Evolutionary conservation across 768 basidiomycete genomes (phyloP), one percentile per base, ranked within the genome.

Genomic region (Tulasnella calospora): DNA sequence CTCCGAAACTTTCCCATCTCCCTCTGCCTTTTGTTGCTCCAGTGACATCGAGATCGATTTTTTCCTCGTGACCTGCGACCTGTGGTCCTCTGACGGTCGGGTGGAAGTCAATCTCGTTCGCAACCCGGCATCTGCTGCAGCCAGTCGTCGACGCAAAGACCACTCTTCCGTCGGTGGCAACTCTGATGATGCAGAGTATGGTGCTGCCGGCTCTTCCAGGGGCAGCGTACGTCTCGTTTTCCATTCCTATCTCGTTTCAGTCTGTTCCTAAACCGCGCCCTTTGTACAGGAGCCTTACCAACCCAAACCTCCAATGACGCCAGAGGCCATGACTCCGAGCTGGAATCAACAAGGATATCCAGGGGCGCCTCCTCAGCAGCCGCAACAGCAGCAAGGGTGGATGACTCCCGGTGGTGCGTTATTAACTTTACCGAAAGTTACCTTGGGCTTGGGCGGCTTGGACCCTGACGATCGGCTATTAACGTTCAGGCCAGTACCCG

Each of bases 31-130:
- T 80, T 78, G 76, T 76, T 77, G 17, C 82, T 71, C 69, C 77
- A 97, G 96, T 80, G 92, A 94, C 71, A 87, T 97, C 73, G 93
- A 96, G 83, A 90, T 88, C 80, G 92, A 93, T 1, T 96, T 95
- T 85, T 94, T 98, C 83, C 84, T 98, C 61, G 92, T 95, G 36
- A 93, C 94, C 23, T 94, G 94, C n/a, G 96, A 98, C 85, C 86
- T 98, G 2, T 97, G 95, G 93, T 94, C 94, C 0, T 88, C 87
- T 67, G 94, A 96, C 81, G 92, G 90, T 19, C 90, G 88, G 80
- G 88, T 91, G 40, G 94, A 97, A 82, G 92, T 92, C 86, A 97
- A 97, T 83, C 89, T 97, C 21, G 94, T 98, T 61, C 87, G 94
- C 30, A 94, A 95, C 82, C 94, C 95, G 0, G 92, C 92, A 0